Percentiles rank a stretch among this genome's conserved stretches.
phyloP scores from a whole-genome alignment of 495 filamentous ascomycete species.

The Hypomontagnella submonticulosa region DNA sequence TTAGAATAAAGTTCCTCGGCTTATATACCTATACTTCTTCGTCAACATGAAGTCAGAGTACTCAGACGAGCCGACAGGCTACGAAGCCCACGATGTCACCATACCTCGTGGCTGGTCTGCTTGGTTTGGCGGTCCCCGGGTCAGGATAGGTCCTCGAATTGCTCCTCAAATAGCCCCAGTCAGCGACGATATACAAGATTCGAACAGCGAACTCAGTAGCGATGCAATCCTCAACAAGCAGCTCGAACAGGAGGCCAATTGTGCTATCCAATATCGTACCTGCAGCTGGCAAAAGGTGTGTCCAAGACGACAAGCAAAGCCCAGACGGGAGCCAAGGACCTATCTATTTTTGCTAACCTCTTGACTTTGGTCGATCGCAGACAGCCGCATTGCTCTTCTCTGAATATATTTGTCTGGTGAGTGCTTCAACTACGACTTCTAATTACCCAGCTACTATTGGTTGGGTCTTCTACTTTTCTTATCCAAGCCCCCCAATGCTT shows the following conservation, averaged over 20 bases:
- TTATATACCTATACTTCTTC: neutral
- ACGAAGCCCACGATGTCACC: conserved; percentile 21
- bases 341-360: conserved; percentile 16
- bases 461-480: neutral
- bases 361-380: conserved; percentile 52
- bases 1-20: neutral
- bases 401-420: conserved; percentile 85
- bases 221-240: conserved; percentile 72
- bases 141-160: conserved; percentile 56
- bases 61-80: conserved; percentile 27
- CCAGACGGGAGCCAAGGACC: conserved; percentile 18
- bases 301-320: conserved; percentile 11
- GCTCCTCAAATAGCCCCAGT: conserved; percentile 53
- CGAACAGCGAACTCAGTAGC: conserved; percentile 55
- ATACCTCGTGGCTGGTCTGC: conserved; percentile 43
- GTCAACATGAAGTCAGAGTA: conserved; percentile 42
- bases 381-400: conserved; percentile 88
- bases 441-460: neutral
- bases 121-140: conserved; percentile 53
- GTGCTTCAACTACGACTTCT: conserved; percentile 8
- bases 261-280: conserved; percentile 86
- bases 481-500: neutral
- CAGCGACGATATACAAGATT: conserved; percentile 47
- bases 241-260: conserved; percentile 78
- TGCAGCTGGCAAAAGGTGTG: conserved; percentile 90